These are phyloP conservation scores for Gastrolobium villosum DNA, from an alignment of 306 rosid genomes.

Conservation along the genomic window DNA sequence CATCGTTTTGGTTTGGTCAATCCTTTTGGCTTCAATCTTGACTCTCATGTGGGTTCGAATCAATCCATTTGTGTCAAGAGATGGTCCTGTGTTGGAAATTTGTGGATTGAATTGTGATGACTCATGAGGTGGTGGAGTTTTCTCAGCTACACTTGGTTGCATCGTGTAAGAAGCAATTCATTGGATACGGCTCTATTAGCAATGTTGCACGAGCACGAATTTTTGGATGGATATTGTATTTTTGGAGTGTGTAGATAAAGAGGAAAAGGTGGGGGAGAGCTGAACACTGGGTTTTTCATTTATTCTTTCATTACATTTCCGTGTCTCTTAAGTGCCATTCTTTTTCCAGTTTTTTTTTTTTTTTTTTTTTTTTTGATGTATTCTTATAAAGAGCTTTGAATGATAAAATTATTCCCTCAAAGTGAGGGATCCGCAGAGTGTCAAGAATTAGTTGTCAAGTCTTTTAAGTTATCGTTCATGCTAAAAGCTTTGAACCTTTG, in stretches of 20 bases:
- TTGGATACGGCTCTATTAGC: slow-evolving; percentile 1
- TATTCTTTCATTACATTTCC: slow-evolving; percentile 72
- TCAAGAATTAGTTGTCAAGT: slow-evolving; percentile 32
- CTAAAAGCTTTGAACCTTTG: slow-evolving; percentile 18
- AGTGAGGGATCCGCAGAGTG: slow-evolving; percentile 36
- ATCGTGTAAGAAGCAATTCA: slow-evolving; percentile 37
- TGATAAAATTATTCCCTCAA: slow-evolving; percentile 49
- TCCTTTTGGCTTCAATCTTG: slow-evolving; percentile 74
- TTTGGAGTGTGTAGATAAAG: slow-evolving; percentile 63
- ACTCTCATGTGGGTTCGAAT: slow-evolving; percentile 84
- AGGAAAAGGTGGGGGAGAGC: slow-evolving; percentile 25
- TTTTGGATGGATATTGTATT: slow-evolving; percentile 46
- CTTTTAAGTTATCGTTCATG: not conserved
- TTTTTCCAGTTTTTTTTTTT: slow-evolving; percentile 40
- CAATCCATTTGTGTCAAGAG: slow-evolving; percentile 78
- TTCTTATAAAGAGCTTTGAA: slow-evolving; percentile 38
- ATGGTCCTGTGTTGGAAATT: slow-evolving; percentile 77
- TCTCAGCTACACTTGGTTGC: slow-evolving; percentile 39
- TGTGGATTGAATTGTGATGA: slow-evolving; percentile 80
- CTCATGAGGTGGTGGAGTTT: slow-evolving; percentile 31
- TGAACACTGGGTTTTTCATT: slow-evolving; percentile 52
- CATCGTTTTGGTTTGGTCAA: slow-evolving; percentile 82
- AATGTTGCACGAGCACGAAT: slow-evolving; percentile 41
- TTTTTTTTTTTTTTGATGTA: slow-evolving; percentile 14
- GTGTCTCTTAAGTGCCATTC: slow-evolving; percentile 46